A percentile compares a stretch with the other conserved stretches of the same genome.
Conservation (phyloP, 345 rosid genomes). For the Eucalyptus pauciflora region DNA sequence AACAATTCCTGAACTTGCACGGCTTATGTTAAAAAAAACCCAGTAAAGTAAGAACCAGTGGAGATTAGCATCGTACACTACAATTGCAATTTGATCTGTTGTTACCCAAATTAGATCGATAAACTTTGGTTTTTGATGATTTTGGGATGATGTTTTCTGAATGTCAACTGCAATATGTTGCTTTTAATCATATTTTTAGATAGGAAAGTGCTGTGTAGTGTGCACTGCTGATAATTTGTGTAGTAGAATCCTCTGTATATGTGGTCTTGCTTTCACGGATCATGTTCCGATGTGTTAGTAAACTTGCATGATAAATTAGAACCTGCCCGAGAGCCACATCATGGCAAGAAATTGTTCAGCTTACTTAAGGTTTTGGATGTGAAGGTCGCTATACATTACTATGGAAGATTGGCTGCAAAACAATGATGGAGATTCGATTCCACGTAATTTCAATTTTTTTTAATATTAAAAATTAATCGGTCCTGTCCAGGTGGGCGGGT, state of each 20-base stretch:
- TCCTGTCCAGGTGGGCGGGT: rapidly evolving
- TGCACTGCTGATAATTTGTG: background rate
- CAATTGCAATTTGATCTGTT: background rate
- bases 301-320: background rate
- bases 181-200: background rate
- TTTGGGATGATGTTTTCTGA: background rate
- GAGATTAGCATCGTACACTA: background rate
- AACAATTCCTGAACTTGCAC: background rate
- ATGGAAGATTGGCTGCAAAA: background rate
- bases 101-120: background rate
- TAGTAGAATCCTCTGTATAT: background rate
- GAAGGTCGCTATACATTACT: too few relatives aligned
- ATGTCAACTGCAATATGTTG: background rate
- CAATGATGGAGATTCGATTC: slow-evolving; percentile 91
- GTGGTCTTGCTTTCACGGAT: background rate
- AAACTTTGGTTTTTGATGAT: background rate
- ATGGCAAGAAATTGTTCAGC: background rate
- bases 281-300: background rate
- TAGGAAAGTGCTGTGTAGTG: background rate
- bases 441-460: slow-evolving; percentile 6
- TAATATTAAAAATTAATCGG: too few relatives aligned
- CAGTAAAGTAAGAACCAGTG: background rate
- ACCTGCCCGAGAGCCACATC: background rate
- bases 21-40: background rate
- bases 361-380: slow-evolving; percentile 5